Conservation (phyloP, 164 flowering plant genomes). For the Paratinospora sagittata region DNA sequence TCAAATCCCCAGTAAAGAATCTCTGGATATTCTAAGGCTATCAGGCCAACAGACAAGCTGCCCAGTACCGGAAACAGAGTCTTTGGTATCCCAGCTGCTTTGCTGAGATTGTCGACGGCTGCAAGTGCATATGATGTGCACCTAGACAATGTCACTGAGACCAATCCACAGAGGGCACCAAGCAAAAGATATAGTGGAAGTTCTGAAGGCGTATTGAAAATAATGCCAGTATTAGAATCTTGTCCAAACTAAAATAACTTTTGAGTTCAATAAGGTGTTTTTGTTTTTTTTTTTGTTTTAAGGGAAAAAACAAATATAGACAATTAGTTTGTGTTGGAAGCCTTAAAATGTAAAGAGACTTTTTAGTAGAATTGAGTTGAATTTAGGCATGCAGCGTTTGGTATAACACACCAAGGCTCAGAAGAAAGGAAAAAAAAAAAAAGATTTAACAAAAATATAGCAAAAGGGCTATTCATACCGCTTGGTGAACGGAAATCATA, state of each 20-base stretch:
- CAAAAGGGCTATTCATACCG: no score
- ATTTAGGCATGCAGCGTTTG: no score
- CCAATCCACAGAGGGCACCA: conserved; percentile 85
- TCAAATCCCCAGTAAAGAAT: conserved; percentile 93
- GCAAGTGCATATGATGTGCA: conserved; percentile 55
- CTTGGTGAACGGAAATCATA: conserved; percentile 88
- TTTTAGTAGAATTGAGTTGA: no score
- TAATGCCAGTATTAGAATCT: conserved; percentile 9
- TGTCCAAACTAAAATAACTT: neutral
- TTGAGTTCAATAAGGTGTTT: neutral
- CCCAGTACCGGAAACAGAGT: conserved; percentile 65
- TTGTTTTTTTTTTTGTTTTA: no score
- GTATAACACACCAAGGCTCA: neutral
- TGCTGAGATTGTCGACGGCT: conserved; percentile 37
- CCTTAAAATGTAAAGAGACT: no score
- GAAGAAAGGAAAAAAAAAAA: neutral
- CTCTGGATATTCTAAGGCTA: conserved; percentile 88
- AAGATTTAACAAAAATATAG: no score
- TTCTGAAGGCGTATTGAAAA: conserved; percentile 46
- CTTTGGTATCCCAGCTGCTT: conserved; percentile 46
- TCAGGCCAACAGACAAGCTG: conserved; percentile 65
- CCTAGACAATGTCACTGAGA: conserved; percentile 61
- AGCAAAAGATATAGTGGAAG: conserved; percentile 89
- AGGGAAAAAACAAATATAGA: no score
- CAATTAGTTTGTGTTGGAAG: no score